phyloP scores from a whole-genome alignment of 257 asterid genomes.

The Haberlea rhodopensis region DNA sequence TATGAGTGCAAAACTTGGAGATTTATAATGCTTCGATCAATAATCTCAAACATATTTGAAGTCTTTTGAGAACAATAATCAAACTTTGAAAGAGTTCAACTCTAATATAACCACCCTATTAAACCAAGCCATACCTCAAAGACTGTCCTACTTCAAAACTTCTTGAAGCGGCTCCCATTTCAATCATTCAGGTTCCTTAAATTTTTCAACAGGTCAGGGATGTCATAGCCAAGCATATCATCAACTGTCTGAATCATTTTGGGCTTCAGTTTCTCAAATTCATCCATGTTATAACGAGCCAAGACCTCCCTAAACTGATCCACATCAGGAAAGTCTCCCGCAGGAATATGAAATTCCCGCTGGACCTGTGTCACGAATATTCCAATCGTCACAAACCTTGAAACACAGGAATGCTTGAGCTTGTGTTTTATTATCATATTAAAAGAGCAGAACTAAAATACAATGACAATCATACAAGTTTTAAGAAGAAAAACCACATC shows the following conservation, averaged over 20 bases:
- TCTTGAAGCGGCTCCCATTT: constrained; percentile 41
- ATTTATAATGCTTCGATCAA: background rate
- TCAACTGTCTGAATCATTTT: constrained; percentile 73
- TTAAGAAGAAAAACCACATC: too few relatives aligned
- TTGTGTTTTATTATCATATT: background rate
- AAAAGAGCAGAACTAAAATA: too few relatives aligned
- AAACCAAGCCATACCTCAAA: background rate
- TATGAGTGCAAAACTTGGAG: background rate
- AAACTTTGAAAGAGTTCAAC: background rate
- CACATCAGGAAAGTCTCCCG: constrained; percentile 79
- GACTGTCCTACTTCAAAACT: constrained; percentile 35
- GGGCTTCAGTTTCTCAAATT: constrained; percentile 85
- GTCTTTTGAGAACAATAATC: background rate
- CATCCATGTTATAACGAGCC: constrained; percentile 59
- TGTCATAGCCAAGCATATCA: constrained; percentile 79
- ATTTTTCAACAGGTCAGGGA: constrained; percentile 72
- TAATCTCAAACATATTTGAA: background rate
- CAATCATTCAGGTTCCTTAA: constrained; percentile 74
- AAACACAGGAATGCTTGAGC: background rate
- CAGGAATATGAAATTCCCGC: constrained; percentile 64
- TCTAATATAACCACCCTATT: too few relatives aligned
- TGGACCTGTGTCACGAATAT: constrained; percentile 53
- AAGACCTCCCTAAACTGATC: constrained; percentile 66
- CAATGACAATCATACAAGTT: too few relatives aligned
- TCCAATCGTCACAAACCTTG: background rate